Evolutionary conservation across 1,284 basidiomycete species (phyloP).

Genomic region (Ustilago hordei): DNA sequence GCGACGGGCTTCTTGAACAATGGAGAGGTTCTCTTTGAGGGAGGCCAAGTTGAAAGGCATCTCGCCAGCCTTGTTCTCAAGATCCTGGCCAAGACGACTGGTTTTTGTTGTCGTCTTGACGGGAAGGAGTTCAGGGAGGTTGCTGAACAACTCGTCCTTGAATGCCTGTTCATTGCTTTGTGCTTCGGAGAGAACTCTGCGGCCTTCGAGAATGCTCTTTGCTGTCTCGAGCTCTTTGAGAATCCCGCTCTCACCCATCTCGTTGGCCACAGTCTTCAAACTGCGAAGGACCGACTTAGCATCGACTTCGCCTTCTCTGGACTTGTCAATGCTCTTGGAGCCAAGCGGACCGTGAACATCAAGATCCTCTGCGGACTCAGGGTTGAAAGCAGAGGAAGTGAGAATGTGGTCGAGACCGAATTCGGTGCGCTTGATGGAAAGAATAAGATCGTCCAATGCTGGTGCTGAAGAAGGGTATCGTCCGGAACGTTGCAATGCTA

Average conservation of each 20-base stretch:
- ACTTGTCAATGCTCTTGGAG: slow-evolving; percentile 36
- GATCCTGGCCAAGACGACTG: slow-evolving; percentile 37
- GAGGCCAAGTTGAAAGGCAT: slow-evolving; percentile 63
- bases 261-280: slow-evolving; percentile 42
- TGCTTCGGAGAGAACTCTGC: slow-evolving; percentile 34
- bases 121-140: slow-evolving; percentile 54
- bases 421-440: slow-evolving; percentile 46
- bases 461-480: slow-evolving; percentile 48
- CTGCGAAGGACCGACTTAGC: slow-evolving; percentile 39
- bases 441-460: slow-evolving; percentile 38
- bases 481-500: slow-evolving; percentile 44
- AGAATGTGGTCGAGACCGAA: slow-evolving; percentile 51
- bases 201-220: slow-evolving; percentile 44
- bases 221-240: slow-evolving; percentile 54
- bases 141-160: slow-evolving; percentile 18
- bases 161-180: slow-evolving; percentile 10
- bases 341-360: slow-evolving; percentile 42
- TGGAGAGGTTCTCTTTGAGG: slow-evolving; percentile 61
- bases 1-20: slow-evolving; percentile 59
- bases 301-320: slow-evolving; percentile 50
- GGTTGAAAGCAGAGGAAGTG: slow-evolving; percentile 56
- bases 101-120: slow-evolving; percentile 47
- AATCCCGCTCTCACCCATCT: slow-evolving; percentile 49
- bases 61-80: slow-evolving; percentile 30
- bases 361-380: slow-evolving; percentile 30